Base-by-base conservation (phyloP, 371 early-diverging fungal genomes). In the Zychaea mexicana region DNA sequence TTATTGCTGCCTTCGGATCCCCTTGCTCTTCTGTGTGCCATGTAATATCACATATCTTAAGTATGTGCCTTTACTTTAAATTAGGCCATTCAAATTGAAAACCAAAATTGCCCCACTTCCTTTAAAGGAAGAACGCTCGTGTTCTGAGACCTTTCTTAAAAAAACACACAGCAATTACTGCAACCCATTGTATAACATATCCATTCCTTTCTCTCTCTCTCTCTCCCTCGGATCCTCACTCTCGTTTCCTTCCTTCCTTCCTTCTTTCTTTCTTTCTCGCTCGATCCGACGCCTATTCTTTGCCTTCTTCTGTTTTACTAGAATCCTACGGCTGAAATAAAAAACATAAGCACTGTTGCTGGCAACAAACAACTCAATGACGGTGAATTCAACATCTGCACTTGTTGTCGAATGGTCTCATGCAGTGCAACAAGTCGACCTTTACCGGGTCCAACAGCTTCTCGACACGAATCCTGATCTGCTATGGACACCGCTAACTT, bases 321-420 rank as follows among this genome's bases (percentile, higher is more conserved):
- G n/a, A n/a, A n/a, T n/a, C n/a, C n/a, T n/a, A n/a, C n/a, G n/a
- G n/a, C n/a, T n/a, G n/a, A n/a, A n/a, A n/a, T n/a, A n/a, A n/a
- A n/a, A n/a, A n/a, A n/a, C n/a, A n/a, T n/a, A n/a, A n/a, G n/a
- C n/a, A n/a, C 38, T 36, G 7, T 36, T 15, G 38, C 38, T 36
- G 7, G 9, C 7, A 36, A 7, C 38, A 36, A 7, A 36, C 7
- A 7, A 9, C 0, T 5, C 13, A 19, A 49, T 49, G 49, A 49
- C 49, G 13, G 24, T 49, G 49, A 49, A 49, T 49, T 49, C 49
- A 24, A 19, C 49, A 49, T 19, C 15, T 7, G 61, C 38, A 13
- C 52, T 74, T 15, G 52, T 71, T 26, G 61, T 10, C 8, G 80
- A 77, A 19, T 76, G 80, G 80, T 66, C 71, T 17, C 60, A 38